A percentile compares a stretch with the other conserved stretches of the same genome.
Conservation (phyloP, 2,329 filamentous ascomycete genomes). For the Acephala macrosclerotiorum region DNA sequence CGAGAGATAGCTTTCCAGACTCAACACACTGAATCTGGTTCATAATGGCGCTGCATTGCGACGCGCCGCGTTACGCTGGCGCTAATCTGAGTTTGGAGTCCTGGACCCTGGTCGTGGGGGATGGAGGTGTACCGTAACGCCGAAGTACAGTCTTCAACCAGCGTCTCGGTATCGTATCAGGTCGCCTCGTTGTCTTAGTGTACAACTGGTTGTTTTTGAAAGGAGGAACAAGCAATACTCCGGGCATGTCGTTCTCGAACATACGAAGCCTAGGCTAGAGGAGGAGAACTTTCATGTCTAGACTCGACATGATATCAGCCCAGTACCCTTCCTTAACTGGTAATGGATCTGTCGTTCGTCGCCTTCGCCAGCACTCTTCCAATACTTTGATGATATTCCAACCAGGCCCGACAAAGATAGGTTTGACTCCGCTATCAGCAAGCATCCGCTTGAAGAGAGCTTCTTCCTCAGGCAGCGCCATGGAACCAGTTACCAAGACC, state of each 20-base stretch:
- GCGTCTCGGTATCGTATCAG: background rate
- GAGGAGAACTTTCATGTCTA: background rate
- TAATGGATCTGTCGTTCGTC: background rate
- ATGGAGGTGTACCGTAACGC: background rate
- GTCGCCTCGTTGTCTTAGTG: too few species aligned
- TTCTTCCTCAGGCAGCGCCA: conserved; percentile 25
- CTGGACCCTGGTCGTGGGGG: background rate
- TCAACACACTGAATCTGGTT: background rate
- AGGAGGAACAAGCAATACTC: background rate
- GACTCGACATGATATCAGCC: conserved; percentile 8
- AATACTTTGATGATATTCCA: conserved; percentile 23
- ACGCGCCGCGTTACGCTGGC: background rate
- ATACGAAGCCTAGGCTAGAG: background rate
- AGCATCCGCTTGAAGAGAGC: conserved; percentile 20
- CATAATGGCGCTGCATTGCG: background rate
- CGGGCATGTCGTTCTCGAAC: background rate
- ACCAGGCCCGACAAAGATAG: conserved; percentile 9
- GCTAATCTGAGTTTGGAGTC: background rate
- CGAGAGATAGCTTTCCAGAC: background rate
- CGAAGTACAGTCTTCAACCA: background rate
- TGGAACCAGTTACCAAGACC: conserved; percentile 28
- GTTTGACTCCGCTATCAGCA: background rate
- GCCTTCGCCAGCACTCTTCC: conserved; percentile 29
- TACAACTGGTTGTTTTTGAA: background rate
- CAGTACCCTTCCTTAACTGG: background rate